Conservation (phyloP, 306 rosid species). For the Quillaja saponaria region DNA sequence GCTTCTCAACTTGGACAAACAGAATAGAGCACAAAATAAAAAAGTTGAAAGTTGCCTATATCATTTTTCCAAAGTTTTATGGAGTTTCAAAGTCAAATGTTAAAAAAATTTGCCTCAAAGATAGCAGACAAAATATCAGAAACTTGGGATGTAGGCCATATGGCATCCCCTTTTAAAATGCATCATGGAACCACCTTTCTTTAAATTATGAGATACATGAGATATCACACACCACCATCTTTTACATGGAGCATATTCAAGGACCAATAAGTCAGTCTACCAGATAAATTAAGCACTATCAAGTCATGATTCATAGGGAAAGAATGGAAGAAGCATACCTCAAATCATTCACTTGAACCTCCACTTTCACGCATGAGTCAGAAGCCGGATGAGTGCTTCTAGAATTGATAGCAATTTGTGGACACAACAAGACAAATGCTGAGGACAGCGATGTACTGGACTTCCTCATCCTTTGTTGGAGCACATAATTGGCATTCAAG, state of each 20-base stretch:
- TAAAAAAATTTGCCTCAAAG: too few relatives aligned
- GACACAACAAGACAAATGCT: constrained; percentile 77
- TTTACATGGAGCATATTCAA: constrained; percentile 5
- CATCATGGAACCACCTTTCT: background rate
- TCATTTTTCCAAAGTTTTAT: constrained; percentile 16
- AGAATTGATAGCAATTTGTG: constrained; percentile 63
- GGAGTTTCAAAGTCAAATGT: too few relatives aligned
- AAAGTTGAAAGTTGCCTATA: constrained; percentile 23
- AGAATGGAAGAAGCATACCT: constrained; percentile 57
- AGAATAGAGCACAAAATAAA: constrained; percentile 2
- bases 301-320: constrained; percentile 15
- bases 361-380: constrained; percentile 55
- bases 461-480: constrained; percentile 69
- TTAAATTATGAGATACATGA: too few relatives aligned
- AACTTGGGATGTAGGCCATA: too few relatives aligned
- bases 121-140: too few relatives aligned
- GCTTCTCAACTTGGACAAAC: constrained; percentile 8
- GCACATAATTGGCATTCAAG: constrained; percentile 50
- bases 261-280: constrained; percentile 7
- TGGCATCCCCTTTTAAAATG: constrained; percentile 5
- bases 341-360: constrained; percentile 74
- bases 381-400: constrained; percentile 39
- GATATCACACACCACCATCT: constrained; percentile 2
- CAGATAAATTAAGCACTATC: background rate
- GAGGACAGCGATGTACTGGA: constrained; percentile 69